These are phyloP conservation scores for Lepiota brunneoincarnata DNA, from an alignment of 768 basidiomycete genomes.

Conservation along the genomic window DNA sequence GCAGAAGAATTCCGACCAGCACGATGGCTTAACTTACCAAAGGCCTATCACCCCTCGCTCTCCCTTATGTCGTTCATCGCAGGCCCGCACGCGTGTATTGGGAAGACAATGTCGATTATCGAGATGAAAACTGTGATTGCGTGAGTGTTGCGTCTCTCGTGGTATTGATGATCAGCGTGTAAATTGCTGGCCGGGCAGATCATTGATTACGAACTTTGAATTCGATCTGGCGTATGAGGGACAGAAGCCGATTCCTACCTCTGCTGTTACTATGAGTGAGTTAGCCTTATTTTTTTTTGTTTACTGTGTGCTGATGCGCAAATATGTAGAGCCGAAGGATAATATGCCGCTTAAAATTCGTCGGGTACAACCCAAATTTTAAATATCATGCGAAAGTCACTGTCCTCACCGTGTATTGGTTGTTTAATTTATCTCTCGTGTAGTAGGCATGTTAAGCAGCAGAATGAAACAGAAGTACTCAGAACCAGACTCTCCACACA, in stretches of 20 bases:
- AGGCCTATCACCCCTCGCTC: conserved; percentile 30
- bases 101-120: conserved; percentile 45
- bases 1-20: conserved; percentile 47
- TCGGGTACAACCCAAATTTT: conserved; percentile 12
- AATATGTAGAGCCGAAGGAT: conserved; percentile 30
- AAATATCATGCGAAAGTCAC: too few relatives aligned
- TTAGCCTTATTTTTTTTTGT: background rate
- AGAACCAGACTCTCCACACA: too few relatives aligned
- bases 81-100: conserved; percentile 46
- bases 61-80: conserved; percentile 41
- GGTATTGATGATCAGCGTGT: too few relatives aligned
- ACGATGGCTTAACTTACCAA: conserved; percentile 42
- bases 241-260: conserved; percentile 21
- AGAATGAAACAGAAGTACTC: too few relatives aligned
- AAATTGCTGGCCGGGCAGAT: conserved; percentile 14
- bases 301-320: background rate
- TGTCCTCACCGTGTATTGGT: too few relatives aligned
- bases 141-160: conserved; percentile 19
- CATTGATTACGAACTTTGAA: conserved; percentile 37
- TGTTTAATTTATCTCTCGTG: too few relatives aligned
- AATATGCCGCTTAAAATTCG: conserved; percentile 33
- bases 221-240: conserved; percentile 39
- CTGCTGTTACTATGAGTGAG: conserved; percentile 46
- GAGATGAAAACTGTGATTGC: conserved; percentile 47
- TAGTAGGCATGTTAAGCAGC: too few relatives aligned